Percentiles rank a stretch among this genome's conserved stretches.
Evolutionary conservation across 2,329 filamentous ascomycete species (phyloP).

Genomic region (Neoscytalidium dimidiatum): DNA sequence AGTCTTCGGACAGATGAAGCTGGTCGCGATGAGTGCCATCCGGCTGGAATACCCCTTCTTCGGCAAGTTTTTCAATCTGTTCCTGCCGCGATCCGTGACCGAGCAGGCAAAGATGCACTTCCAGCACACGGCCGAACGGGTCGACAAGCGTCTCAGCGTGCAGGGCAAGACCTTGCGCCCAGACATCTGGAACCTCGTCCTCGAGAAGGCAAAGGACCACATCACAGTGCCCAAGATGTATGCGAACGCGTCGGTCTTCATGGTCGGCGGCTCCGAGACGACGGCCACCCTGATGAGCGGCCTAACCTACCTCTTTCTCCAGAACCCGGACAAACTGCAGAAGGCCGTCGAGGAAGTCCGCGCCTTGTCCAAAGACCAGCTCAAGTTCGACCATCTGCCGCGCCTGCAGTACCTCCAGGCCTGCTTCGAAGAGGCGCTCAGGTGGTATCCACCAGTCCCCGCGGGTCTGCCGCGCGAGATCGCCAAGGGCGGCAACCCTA

Average conservation of each 20-base stretch:
- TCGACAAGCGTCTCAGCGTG: conserved; percentile 27
- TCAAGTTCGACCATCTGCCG: conserved; percentile 34
- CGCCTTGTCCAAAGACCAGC: conserved; percentile 30
- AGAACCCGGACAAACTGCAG: conserved; percentile 27
- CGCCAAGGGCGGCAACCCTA: conserved; percentile 36
- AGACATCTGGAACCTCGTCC: conserved; percentile 44
- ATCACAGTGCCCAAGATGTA: conserved; percentile 39
- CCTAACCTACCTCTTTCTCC: conserved; percentile 37
- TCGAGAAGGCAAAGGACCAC: conserved; percentile 23
- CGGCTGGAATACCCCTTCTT: background rate
- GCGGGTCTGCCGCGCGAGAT: conserved; percentile 34
- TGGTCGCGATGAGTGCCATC: background rate
- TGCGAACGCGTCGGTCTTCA: conserved; percentile 38
- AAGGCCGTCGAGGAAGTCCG: conserved; percentile 34
- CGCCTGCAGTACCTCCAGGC: conserved; percentile 40
- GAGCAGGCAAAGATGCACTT: background rate
- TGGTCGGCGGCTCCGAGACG: conserved; percentile 49
- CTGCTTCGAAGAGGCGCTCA: conserved; percentile 43
- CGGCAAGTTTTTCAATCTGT: background rate
- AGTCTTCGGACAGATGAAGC: conserved; percentile 30
- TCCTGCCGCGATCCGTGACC: background rate
- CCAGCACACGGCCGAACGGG: conserved; percentile 14
- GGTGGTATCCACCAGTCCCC: conserved; percentile 45
- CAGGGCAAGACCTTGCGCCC: conserved; percentile 20
- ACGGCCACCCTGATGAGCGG: conserved; percentile 45